Evolutionary conservation across 176 grass and related monocot genomes (phyloP).

Genomic region (Bothriochloa decipiens): DNA sequence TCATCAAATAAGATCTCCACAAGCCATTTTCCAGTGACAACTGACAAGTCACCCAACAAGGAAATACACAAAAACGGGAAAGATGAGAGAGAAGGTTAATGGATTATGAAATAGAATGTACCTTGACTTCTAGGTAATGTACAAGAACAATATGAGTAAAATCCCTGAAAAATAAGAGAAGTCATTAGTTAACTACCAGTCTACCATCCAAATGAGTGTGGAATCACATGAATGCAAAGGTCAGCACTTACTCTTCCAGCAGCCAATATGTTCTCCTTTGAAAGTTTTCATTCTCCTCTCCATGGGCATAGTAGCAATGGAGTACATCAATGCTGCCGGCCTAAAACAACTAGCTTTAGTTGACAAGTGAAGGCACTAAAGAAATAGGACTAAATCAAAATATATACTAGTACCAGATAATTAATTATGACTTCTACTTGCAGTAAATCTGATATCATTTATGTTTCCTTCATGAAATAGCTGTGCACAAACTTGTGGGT

Average conservation of each 20-base stretch:
- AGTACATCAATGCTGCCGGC: conserved; percentile 92
- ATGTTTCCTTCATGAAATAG: conserved; percentile 4
- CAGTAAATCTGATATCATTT: conserved; percentile 21
- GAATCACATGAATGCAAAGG: conserved; percentile 15
- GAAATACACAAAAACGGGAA: background rate
- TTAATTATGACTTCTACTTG: background rate
- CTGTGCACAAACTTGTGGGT: conserved; percentile 4
- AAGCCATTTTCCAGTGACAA: background rate
- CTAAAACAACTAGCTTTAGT: conserved; percentile 51
- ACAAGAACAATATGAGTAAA: conserved; percentile 93
- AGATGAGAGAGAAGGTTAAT: conserved; percentile 3
- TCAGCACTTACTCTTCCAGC: conserved; percentile 79
- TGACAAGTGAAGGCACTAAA: conserved; percentile 26
- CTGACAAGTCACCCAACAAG: background rate
- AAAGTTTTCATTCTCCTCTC: conserved; percentile 88
- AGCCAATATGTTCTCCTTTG: conserved; percentile 95
- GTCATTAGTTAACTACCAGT: background rate
- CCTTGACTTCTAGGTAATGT: conserved; percentile 93
- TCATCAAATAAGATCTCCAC: conserved; percentile 1
- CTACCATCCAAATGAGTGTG: background rate
- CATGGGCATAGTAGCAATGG: conserved; percentile 96
- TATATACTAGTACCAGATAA: background rate
- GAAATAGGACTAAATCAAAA: conserved; percentile 24
- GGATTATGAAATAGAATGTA: conserved; percentile 31
- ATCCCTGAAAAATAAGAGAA: conserved; percentile 68